Evolutionary conservation across 23 red algal species (phyloP).

Genomic region (Gracilaria vermiculophylla): DNA sequence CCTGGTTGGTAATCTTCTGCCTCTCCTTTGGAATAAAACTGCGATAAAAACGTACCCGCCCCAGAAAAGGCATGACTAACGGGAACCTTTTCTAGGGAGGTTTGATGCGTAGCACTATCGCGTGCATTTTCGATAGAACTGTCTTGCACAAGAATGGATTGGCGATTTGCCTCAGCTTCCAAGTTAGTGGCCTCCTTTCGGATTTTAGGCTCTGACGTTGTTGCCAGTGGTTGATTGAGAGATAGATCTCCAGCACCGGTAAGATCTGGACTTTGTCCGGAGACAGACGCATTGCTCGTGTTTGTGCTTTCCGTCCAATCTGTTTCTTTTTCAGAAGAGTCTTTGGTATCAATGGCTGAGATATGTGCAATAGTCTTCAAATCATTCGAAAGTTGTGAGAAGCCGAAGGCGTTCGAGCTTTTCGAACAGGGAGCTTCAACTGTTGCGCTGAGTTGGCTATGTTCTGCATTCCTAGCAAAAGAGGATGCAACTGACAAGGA

Average conservation of each 20-base stretch:
- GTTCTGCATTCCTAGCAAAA: neutral
- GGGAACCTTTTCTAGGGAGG: neutral
- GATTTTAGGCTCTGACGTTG: neutral
- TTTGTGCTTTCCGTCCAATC: neutral
- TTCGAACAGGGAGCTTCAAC: neutral
- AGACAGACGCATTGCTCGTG: neutral
- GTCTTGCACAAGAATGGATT: neutral
- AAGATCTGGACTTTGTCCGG: neutral
- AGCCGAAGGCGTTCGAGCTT: neutral
- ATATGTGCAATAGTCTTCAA: neutral
- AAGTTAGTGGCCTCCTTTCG: neutral
- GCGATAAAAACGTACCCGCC: slow-evolving; percentile 1
- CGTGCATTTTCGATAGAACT: neutral
- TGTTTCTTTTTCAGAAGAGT: neutral
- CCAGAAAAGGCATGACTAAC: neutral
- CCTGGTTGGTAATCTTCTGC: neutral
- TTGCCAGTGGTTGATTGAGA: neutral
- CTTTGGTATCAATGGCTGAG: neutral
- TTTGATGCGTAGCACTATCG: neutral
- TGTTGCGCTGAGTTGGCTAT: neutral
- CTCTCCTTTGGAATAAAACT: neutral
- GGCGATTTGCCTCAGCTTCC: neutral
- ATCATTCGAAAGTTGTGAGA: neutral
- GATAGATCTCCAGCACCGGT: neutral
- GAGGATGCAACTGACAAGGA: neutral